These are phyloP conservation scores for Fusarium vanettenii DNA, from an alignment of 2,329 filamentous ascomycete genomes.

Conservation along the genomic window DNA sequence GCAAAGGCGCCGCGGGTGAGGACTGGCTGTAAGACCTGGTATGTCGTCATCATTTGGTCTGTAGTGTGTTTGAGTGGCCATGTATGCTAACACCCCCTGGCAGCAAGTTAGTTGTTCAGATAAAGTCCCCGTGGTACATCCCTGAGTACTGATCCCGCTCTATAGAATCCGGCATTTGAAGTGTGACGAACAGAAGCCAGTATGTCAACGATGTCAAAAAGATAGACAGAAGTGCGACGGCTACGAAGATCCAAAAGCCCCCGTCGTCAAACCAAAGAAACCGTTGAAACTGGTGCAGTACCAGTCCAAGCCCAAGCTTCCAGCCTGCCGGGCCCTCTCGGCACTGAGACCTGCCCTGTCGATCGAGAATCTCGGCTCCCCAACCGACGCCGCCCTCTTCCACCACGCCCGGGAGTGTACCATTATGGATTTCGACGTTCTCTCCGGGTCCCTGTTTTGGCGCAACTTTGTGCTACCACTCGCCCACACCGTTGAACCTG, in stretches of 20 bases:
- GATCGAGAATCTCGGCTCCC: neutral
- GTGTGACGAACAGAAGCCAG: conserved; percentile 26
- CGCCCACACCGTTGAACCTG: neutral
- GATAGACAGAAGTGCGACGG: conserved; percentile 29
- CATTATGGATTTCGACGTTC: neutral
- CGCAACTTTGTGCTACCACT: conserved; percentile 6
- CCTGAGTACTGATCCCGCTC: neutral
- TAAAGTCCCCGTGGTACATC: neutral
- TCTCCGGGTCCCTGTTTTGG: conserved; percentile 7
- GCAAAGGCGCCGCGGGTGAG: conserved; percentile 21
- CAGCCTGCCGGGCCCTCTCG: neutral
- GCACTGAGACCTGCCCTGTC: neutral
- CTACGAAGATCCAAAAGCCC: conserved; percentile 1
- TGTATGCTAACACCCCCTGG: neutral
- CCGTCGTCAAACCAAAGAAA: neutral
- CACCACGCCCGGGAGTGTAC: neutral
- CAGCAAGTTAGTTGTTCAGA: conserved; percentile 14
- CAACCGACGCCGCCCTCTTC: conserved; percentile 1
- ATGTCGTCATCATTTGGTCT: neutral
- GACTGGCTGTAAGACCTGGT: conserved; percentile 33
- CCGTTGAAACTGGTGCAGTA: neutral
- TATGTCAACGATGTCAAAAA: conserved; percentile 14
- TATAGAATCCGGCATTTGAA: conserved; percentile 32
- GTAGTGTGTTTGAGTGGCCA: neutral
- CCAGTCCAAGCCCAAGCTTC: neutral